Base-by-base conservation (phyloP, 1,139 yeast species). In the Sugiyamaella xylanicola region DNA sequence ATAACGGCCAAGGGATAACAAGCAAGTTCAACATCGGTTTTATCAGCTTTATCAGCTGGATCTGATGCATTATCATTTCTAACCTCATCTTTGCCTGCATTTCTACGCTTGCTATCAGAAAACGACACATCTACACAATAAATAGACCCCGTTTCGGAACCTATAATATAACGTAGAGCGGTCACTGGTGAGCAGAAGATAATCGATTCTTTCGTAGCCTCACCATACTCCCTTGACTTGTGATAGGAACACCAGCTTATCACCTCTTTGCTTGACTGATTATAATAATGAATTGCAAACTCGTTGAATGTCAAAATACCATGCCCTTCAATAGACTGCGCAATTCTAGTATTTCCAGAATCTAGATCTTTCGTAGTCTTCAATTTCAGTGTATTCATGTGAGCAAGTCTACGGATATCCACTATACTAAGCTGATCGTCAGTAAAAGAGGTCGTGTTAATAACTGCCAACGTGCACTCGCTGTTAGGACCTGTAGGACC, bases 301-400 rank as follows among this genome's bases (percentile, higher is more conserved):
- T 48, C 52, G 17, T 41, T 41, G 22, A 48, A 48, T 40, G 44
- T 21, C 16, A 48, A 21, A 25, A 40, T 19, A 8, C 52, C 52
- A 8, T 21, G 21, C 3, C 25, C 25, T 17, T n/a, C 19, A 15
- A 48, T 19, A 7, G 27, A 27, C 25, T 48, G 40, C 8, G 37
- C 37, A 7, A 40, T 2, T 15, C 19, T 22, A 1, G 52, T 40
- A 7, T 11, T 29, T 17, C 46, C 45, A 25, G 27, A 5, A 27
- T 48, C 46, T 1, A 46, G 16, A 2, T 2, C 19, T n/a, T 48
- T 48, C 4, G 39, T 16, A 1, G 35, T 40, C 40, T 48, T 48
- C 11, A 3, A n/a, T 22, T 21, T 22, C 19, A 48, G 25, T 8
- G 17, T 27, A n/a, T 48, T 39, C 3, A 39, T 29, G 19, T 40